Base-by-base conservation (phyloP, 2,329 filamentous ascomycete genomes). In the Myriangium duriaei region DNA sequence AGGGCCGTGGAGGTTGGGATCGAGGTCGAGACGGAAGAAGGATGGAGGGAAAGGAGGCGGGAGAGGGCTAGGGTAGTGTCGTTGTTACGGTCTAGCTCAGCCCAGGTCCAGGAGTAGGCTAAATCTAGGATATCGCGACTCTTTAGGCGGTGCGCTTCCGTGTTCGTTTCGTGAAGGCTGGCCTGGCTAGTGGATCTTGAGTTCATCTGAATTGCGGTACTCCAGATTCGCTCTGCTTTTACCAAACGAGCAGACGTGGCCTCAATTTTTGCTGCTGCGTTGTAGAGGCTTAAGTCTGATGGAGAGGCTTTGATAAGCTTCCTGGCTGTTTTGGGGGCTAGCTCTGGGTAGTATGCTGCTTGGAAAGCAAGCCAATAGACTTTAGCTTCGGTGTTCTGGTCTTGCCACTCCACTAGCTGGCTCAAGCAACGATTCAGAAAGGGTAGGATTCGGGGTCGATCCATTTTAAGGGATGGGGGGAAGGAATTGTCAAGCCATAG, bases 241-340 rank as follows among this genome's bases (percentile, higher is more conserved):
- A 72, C 65, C 1, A 53, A 47, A 15, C 79, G 77, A 0, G 68
- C 72, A 18, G 68, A 69, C 1, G 64, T 62, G 46, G 61, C 67
- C 56, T 93, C 83, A 3, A 85, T 73, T 11, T 84, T 59, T 0
- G 80, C 83, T 51, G 88, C 93, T 0, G 77, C 74, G 47, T 85
- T 81, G 58, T 92, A 95, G 0, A 95, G 63, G 11, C 67, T 63
- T 3, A 82, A 55, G 47, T 75, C 79, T 1, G 72, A 65, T 0
- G 76, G 65, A 39, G 74, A 71, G 33, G 67, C 68, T 51, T 81
- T 88, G n/a, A 95, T 58, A 0, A 93, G 62, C 5, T 60, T 59
- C 50, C 84, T 93, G 0, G 84, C 82, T 5, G 69, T 64, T 52
- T 84, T 92, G 47, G 73, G 79, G 16, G 76, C 72, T 2, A 60